These are phyloP conservation scores for Monosporozyma yasuniensis DNA, from an alignment of 805 yeast genomes.

Conservation along the genomic window DNA sequence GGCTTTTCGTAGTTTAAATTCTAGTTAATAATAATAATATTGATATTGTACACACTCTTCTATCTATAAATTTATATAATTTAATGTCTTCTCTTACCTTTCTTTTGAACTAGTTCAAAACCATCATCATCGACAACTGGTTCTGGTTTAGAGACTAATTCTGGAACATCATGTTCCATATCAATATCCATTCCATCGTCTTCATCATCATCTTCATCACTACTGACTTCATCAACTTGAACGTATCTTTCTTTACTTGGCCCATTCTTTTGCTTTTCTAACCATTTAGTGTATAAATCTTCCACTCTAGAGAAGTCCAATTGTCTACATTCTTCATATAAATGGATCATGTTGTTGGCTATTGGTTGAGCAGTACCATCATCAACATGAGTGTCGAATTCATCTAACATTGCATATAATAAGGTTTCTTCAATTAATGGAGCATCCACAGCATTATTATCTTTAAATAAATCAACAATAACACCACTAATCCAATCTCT, in stretches of 20 bases:
- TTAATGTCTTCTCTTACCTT: slow-evolving; percentile 43
- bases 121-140: slow-evolving; percentile 92
- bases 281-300: slow-evolving; percentile 49
- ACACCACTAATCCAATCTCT: slow-evolving; percentile 91
- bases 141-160: slow-evolving; percentile 13
- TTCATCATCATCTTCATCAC: slow-evolving; percentile 36
- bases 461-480: slow-evolving; percentile 65
- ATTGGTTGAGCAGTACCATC: slow-evolving; percentile 78
- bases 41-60: neutral
- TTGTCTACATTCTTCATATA: slow-evolving; percentile 55
- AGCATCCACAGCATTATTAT: slow-evolving; percentile 58
- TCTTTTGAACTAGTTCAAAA: slow-evolving; percentile 75
- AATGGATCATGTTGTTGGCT: slow-evolving; percentile 54
- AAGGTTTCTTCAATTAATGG: slow-evolving; percentile 77
- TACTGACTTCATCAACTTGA: slow-evolving; percentile 48
- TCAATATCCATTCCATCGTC: slow-evolving; percentile 34
- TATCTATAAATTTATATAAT: neutral
- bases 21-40: neutral
- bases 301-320: slow-evolving; percentile 50
- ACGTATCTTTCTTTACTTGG: slow-evolving; percentile 33
- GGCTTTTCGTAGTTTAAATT: neutral
- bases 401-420: slow-evolving; percentile 87
- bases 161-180: slow-evolving; percentile 22
- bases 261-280: slow-evolving; percentile 39
- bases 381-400: slow-evolving; percentile 80